These are phyloP conservation scores for Echites panduratus DNA, from an alignment of 257 asterid genomes.

Conservation along the genomic window DNA sequence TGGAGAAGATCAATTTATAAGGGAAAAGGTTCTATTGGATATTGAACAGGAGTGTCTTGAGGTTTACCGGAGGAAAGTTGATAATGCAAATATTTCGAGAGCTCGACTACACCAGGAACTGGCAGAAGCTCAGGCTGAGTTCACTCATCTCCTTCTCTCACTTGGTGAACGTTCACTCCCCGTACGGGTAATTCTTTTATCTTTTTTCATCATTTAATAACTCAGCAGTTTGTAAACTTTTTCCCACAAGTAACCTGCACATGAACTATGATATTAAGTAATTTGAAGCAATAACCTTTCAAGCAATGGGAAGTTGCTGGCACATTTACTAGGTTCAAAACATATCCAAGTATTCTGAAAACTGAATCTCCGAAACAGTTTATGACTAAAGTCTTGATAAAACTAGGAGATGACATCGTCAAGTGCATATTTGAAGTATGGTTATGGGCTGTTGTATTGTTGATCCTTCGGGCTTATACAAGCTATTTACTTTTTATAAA, in stretches of 20 bases:
- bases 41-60: conserved; percentile 94
- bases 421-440: not conserved
- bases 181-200: conserved; percentile 49
- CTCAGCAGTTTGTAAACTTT: not conserved
- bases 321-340: not conserved
- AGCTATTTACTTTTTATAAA: not conserved
- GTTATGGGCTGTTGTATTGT: not conserved
- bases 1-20: conserved; percentile 66
- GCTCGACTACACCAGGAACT: conserved; percentile 84
- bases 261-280: not conserved
- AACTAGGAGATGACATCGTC: not conserved
- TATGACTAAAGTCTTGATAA: not conserved
- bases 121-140: conserved; percentile 90
- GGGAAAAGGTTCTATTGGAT: conserved; percentile 70
- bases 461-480: not conserved
- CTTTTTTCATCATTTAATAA: no score
- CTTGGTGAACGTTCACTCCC: conserved; percentile 97
- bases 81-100: conserved; percentile 78
- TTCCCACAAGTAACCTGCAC: not conserved
- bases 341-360: not conserved
- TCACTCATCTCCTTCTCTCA: conserved; percentile 77
- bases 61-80: conserved; percentile 85
- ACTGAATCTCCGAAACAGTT: not conserved
- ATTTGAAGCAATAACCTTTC: not conserved
- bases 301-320: not conserved